Evolutionary conservation across 345 rosid species (phyloP), one percentile per base, ranked within the genome.

Genomic region (Arabidopsis arenosa): DNA sequence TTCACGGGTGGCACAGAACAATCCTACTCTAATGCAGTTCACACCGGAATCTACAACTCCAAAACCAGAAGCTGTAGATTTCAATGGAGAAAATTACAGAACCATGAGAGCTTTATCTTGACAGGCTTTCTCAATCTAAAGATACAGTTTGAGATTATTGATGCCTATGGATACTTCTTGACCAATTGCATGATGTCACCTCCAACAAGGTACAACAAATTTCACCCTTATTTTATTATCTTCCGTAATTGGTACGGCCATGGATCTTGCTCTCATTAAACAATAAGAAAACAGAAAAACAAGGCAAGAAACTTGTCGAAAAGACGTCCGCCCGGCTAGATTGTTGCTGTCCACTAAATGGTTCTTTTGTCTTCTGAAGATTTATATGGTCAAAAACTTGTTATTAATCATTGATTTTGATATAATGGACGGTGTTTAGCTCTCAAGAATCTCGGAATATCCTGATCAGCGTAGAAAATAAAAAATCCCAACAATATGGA

Each of bases 121-220:
- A 83, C 61, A 84, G 72, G 53, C 63, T 21, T 77, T 75, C 86
- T 88, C 36, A 64, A 84, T 80, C 64, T 92, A 80, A 88, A 86
- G 70, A 87, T 90, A 89, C 97, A 87, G 72, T 89, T 87, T 68
- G 89, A 86, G 49, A 75, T 86, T 15, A 85, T 86, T 66, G 88
- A 90, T 73, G 65, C 41, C 23, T 40, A 75, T 90, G 84, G 82
- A 93, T 75, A 79, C 85, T 21, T 76, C 63, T 72, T 85, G 81
- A 75, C 26, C 39, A 43, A 32, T 53, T 61, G 30, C 35, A 41
- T 68, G 70, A 68, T 60, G 75, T 41, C 48, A 61, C 32, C 39
- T 68, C 54, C 40, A 76, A 68, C 39, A 68, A 60, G 55, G 39
- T 54, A 62, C 80, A 35, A 12, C 61, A 40, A 28, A 49, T 14